Evolutionary conservation across 306 rosid species (phyloP), one percentile per base, ranked within the genome.

Genomic region (Quercus alba): DNA sequence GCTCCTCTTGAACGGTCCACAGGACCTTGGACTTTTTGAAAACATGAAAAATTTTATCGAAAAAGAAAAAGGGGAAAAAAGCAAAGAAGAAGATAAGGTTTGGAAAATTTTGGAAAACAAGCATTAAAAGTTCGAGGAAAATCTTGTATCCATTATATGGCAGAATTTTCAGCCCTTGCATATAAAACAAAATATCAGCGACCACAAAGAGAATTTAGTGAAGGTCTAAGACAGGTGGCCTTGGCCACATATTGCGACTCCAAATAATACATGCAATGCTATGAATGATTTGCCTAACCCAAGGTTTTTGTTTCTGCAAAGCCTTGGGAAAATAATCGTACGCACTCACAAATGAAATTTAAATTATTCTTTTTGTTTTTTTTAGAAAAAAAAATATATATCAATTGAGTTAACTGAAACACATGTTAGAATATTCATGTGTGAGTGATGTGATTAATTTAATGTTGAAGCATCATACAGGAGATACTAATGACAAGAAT

Each of bases 91-190:
- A 63, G 19, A 62, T 26, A 28, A 19, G 44, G 56, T 41, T 38
- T 25, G 81, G 41, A 20, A 54, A 12, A 30, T 70, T 62, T 76
- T 77, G 74, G 54, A 51, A 63, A 77, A 38, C 59, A 72, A 69
- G 11, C 26, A 35, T 35, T 31, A 19, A 17, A 33, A 33, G 15
- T 33, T 28, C 4, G 3, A 64, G 70, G 19, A 61, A 64, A 28
- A 64, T 63, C 1, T 13, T 15, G 46, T 17, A 9, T 35, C 1
- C 1, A 66, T 66, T 18, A 41, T 8, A 41, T 41, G 12, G 3
- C 33, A 17, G 41, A 33, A 25, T 26, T 62, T 62, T 25, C 11
- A 5, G 33, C 17, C 67, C 35, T 57, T 20, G 30, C 64, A 20
- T 9, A 33, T 25, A 23, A 59, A 59, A 59, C 66, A 59, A 11